Evolutionary conservation across 108 stramenopile species (phyloP), one percentile per base, ranked within the genome.

Genomic region (Skeletonema menzelii): DNA sequence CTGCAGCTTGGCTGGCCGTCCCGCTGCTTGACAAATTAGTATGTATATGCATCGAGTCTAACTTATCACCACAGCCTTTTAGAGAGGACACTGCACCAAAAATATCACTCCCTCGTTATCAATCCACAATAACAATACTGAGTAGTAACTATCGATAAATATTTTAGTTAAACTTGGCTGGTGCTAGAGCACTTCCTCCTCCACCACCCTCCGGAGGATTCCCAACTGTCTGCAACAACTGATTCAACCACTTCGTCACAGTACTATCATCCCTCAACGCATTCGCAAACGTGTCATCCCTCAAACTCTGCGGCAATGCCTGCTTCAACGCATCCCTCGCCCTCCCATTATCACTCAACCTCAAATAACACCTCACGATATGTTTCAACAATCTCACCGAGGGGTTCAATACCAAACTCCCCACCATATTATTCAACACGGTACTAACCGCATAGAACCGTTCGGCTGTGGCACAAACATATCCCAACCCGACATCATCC

Each of bases 391-490:
- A 77, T 11, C 99, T 85, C 8, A 96, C 97, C 5, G 90, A 91
- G 1, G 97, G 97, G 55, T 86, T 85, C 47, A 88, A 80, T 20
- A 95, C 90, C 47, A 99, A 84, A 17, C 85, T 72, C 24, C 86
- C 79, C 5, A 99, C 96, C 97, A 99, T 98, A 75, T 99, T 95
- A 27, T 83, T 83, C 60, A 99, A 79, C 10, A 99, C 97, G 2
- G 93, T 97, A 35, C 80, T 82, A 3, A 99, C 98, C 22, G 99
- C 98, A 84, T 96, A 99, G 73, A 99, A 99, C 3, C 99, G 94
- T 85, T 99, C 98, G 32, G 97, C 96, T 0, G 99, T 99, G 40
- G 97, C 94, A 83, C 99, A 99, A n/a, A 99, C 97, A 82, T 99
- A 98, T 22, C 91, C 86, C 35, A 99, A 85, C 8, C 99, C 99